Evolutionary conservation across 139 green algal species (phyloP).

Genomic region (Coccomyxa sp.): DNA sequence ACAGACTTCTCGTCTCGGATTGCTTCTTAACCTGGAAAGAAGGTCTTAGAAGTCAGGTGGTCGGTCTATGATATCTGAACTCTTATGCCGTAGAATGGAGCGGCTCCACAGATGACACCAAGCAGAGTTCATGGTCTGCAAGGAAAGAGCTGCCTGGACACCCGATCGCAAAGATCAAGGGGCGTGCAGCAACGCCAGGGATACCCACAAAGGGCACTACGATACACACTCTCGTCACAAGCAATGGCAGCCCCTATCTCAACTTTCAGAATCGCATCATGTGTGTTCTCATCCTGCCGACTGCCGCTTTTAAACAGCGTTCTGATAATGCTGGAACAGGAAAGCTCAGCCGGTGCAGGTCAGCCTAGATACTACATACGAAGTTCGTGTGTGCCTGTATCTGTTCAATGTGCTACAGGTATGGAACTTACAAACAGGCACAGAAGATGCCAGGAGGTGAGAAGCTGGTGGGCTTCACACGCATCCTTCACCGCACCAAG

Average conservation of each 20-base stretch:
- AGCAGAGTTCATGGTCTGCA: too few relatives aligned
- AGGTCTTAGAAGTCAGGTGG: too few relatives aligned
- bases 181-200: not conserved
- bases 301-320: too few relatives aligned
- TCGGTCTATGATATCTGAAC: too few relatives aligned
- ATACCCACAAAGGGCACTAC: conserved; percentile 25
- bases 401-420: conserved; percentile 41
- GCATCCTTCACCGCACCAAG: conserved; percentile 76
- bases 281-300: conserved; percentile 31
- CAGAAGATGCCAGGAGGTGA: conserved; percentile 64
- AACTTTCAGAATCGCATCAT: conserved; percentile 90
- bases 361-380: not conserved
- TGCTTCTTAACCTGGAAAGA: too few relatives aligned
- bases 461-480: conserved; percentile 76
- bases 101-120: too few relatives aligned
- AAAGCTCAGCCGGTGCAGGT: too few relatives aligned
- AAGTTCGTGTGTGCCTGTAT: not conserved
- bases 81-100: too few relatives aligned
- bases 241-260: conserved; percentile 80
- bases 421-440: conserved; percentile 74
- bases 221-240: conserved; percentile 82
- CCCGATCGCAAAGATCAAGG: too few relatives aligned
- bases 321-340: too few relatives aligned
- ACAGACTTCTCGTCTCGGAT: too few relatives aligned
- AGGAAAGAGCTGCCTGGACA: too few relatives aligned